These are phyloP conservation scores for Boletus bicolor DNA, from an alignment of 768 basidiomycete species.

Conservation along the genomic window DNA sequence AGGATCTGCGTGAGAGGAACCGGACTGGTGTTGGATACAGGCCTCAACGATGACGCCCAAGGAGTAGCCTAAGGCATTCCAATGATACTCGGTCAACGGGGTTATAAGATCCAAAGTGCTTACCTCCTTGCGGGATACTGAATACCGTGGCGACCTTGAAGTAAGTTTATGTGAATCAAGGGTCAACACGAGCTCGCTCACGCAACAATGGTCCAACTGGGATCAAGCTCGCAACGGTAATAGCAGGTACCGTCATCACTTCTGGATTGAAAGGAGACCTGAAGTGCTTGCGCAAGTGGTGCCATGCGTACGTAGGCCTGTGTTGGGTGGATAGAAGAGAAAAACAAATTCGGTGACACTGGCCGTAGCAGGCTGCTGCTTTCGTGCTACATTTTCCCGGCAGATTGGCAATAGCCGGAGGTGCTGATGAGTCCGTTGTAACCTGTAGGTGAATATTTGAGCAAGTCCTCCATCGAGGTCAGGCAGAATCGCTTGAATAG, in stretches of 20 bases:
- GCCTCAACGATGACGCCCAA: constrained; percentile 54
- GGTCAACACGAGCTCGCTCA: constrained; percentile 22
- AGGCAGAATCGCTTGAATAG: background rate
- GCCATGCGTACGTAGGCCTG: constrained; percentile 2
- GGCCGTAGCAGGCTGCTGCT: background rate
- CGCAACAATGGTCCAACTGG: constrained; percentile 46
- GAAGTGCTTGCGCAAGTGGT: constrained; percentile 23
- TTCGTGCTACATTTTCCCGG: background rate
- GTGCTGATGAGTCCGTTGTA: background rate
- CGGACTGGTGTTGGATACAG: constrained; percentile 48
- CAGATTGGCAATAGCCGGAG: background rate
- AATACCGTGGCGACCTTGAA: background rate
- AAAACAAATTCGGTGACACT: background rate
- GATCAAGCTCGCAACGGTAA: constrained; percentile 38
- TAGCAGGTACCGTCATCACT: constrained; percentile 19
- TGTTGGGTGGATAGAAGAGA: background rate
- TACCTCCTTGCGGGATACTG: constrained; percentile 57
- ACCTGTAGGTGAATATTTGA: background rate
- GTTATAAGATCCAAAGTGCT: background rate
- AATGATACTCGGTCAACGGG: background rate
- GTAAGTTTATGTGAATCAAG: background rate
- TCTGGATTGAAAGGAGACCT: constrained; percentile 16
- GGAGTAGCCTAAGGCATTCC: constrained; percentile 47
- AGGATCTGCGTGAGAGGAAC: constrained; percentile 49
- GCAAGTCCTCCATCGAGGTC: background rate